phyloP scores from a whole-genome alignment of 2,329 filamentous ascomycete species.

The Diaporthe nobilis region DNA sequence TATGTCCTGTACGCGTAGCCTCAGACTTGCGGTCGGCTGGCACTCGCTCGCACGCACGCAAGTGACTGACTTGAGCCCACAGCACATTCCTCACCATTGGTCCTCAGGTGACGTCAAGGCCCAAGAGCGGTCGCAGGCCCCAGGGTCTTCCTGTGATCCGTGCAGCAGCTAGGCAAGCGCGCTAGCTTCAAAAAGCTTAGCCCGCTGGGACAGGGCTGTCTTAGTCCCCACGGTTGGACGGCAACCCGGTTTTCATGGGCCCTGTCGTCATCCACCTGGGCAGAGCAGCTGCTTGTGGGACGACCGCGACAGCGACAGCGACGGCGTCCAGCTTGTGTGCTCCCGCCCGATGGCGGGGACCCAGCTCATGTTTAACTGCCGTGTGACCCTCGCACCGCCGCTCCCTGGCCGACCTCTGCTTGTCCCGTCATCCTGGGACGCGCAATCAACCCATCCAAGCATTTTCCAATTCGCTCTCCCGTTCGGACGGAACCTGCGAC shows the following conservation, averaged over 20 bases:
- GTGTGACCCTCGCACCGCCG: conserved; percentile 28
- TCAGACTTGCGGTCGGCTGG: neutral
- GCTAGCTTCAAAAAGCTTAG: neutral
- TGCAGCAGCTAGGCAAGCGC: neutral
- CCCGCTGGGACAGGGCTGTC: neutral
- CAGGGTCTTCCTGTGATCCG: conserved; percentile 18
- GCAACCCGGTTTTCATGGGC: conserved; percentile 17
- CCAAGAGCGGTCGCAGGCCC: conserved; percentile 1
- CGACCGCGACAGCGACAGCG: conserved; percentile 8
- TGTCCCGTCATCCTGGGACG: conserved; percentile 25
- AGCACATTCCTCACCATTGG: conserved; percentile 4
- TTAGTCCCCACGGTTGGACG: conserved; percentile 28
- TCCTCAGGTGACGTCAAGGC: conserved; percentile 26
- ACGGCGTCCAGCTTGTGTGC: neutral
- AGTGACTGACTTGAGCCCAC: conserved; percentile 23
- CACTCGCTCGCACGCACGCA: neutral
- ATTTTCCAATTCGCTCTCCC: neutral
- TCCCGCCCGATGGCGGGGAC: conserved; percentile 10
- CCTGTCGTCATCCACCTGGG: conserved; percentile 35
- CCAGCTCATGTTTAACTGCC: conserved; percentile 26
- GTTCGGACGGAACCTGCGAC: conserved; percentile 28
- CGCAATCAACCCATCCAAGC: conserved; percentile 25
- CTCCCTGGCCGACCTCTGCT: conserved; percentile 11
- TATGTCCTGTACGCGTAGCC: neutral
- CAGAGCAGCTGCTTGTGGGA: conserved; percentile 15